Percentiles rank a stretch among this genome's conserved stretches.
These are phyloP conservation scores for Friedmanniomyces simplex DNA, from an alignment of 495 filamentous ascomycete species.

Conservation along the genomic window DNA sequence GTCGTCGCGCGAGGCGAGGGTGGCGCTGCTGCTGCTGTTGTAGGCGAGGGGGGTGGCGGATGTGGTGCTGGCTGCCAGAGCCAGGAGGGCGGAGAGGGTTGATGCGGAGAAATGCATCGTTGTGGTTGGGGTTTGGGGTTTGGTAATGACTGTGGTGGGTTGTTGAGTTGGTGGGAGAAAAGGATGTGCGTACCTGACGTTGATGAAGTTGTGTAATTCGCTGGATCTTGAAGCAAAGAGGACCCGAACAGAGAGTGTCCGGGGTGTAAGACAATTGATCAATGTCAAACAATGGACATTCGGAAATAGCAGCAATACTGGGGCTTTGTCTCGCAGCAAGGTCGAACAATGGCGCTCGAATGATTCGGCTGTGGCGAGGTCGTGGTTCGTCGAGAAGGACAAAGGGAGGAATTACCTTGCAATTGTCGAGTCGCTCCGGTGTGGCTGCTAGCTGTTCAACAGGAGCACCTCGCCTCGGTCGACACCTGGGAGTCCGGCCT, in stretches of 20 bases:
- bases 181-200: background rate
- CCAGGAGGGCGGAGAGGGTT: background rate
- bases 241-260: background rate
- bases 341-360: background rate
- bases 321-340: background rate
- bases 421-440: background rate
- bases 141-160: background rate
- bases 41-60: background rate
- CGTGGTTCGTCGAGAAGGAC: background rate
- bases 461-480: no score
- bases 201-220: background rate
- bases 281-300: background rate
- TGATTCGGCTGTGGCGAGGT: background rate
- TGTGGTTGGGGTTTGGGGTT: background rate
- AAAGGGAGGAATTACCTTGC: background rate
- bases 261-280: background rate
- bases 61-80: slow-evolving; percentile 1
- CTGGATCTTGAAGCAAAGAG: background rate
- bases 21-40: background rate
- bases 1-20: background rate
- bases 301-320: background rate
- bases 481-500: no score
- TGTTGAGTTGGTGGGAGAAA: background rate
- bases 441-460: no score
- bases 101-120: background rate